Evolutionary conservation across 441 rosid species (phyloP), one percentile per base, ranked within the genome.

Genomic region (Mallotus japonicus): DNA sequence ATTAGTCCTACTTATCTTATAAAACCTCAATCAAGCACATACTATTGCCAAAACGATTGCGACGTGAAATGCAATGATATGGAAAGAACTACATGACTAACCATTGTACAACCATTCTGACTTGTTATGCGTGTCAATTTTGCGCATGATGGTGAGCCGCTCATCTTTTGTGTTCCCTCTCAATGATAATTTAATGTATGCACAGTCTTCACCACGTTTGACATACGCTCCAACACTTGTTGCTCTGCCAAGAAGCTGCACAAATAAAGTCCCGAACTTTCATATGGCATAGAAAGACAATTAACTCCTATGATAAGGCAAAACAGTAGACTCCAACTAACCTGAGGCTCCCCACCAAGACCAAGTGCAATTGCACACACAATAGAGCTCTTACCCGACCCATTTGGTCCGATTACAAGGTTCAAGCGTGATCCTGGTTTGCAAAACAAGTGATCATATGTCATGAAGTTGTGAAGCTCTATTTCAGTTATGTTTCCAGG

Each of bases 331-430:
- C 42, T 65, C 46, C 37, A 54, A 85, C 90, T 58, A 77, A 90
- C 96, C 90, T 85, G 96, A 73, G 99, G 94, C 77, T 95, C 98
- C 17, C 97, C 97, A 64, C 97, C 92, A 32, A 95, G 92, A 71
- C 96, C 90, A 74, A 95, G 93, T 3, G 97, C 99, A 79, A 92
- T 93, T 75, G 98, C 99, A 66, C 99, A 95, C 51, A 95, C 99
- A 75, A 95, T 86, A 69, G 99, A 90, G 80, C 99, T 95, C 85
- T 95, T 95, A 28, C 99, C 98, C 1, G 97, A 93, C 58, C 98
- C 99, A 64, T 95, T 95, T 16, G 98, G 99, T 71, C 98, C 99
- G 80, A 93, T 90, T 5, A 95, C 94, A 72, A 95, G 93, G 86
- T 93, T 93, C 73, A 95, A 79, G 24, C 97, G 92, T 19, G 99